Evolutionary conservation across 768 basidiomycete species (phyloP).

Genomic region (Dacryopinax primogenitus): DNA sequence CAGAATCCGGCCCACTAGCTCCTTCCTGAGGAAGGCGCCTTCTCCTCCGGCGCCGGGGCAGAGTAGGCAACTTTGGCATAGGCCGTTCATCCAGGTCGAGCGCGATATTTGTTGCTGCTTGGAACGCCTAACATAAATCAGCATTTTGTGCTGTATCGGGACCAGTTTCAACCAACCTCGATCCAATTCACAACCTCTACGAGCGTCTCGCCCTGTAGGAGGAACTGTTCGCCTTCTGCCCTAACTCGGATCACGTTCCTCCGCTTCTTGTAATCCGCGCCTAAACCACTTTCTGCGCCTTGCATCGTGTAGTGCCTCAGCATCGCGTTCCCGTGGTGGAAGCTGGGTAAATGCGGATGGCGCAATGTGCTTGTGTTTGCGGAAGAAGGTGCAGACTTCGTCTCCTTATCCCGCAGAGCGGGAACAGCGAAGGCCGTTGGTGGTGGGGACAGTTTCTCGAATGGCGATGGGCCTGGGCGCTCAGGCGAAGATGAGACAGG

Average conservation of each 20-base stretch:
- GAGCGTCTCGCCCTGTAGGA: slow-evolving; percentile 77
- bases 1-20: neutral
- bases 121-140: slow-evolving; percentile 48
- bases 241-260: slow-evolving; percentile 87
- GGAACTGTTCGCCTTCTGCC: slow-evolving; percentile 91
- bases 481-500: slow-evolving; percentile 13
- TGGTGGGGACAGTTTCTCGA: slow-evolving; percentile 20
- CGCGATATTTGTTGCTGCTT: slow-evolving; percentile 83
- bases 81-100: slow-evolving; percentile 81
- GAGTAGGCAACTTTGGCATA: slow-evolving; percentile 83
- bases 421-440: neutral
- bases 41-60: slow-evolving; percentile 42
- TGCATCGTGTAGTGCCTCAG: slow-evolving; percentile 70
- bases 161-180: slow-evolving; percentile 49
- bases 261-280: slow-evolving; percentile 87
- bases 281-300: slow-evolving; percentile 83
- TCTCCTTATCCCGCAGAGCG: neutral
- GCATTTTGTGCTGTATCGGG: neutral
- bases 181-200: slow-evolving; percentile 88
- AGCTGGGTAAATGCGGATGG: slow-evolving; percentile 20
- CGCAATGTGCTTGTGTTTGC: slow-evolving; percentile 10
- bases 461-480: slow-evolving; percentile 21
- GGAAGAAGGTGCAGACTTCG: slow-evolving; percentile 8
- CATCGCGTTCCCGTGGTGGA: slow-evolving; percentile 31
- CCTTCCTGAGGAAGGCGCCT: neutral